A percentile compares a stretch with the other conserved stretches of the same genome.
Conservation (phyloP, 177 flowering plant genomes). For the Telopea speciosissima region DNA sequence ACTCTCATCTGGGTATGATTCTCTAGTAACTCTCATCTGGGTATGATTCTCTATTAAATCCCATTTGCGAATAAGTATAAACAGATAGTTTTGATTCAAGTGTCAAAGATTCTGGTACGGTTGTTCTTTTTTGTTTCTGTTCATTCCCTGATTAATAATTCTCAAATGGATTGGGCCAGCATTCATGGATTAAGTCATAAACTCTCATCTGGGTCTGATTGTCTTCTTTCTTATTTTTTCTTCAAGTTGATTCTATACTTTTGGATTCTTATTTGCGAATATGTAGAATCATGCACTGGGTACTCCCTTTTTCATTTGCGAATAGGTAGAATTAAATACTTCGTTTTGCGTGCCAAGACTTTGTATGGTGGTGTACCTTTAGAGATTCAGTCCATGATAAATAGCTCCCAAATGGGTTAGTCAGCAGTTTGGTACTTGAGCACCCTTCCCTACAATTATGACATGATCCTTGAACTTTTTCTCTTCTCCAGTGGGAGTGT, state of each 20-base stretch:
- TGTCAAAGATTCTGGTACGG: background rate
- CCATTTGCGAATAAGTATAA: background rate
- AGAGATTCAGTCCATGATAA: background rate
- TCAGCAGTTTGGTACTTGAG: too few species aligned
- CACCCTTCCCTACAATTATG: too few species aligned
- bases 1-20: slow-evolving; percentile 73
- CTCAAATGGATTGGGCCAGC: background rate
- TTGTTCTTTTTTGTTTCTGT: too few species aligned
- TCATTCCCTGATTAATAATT: background rate
- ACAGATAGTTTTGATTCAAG: background rate
- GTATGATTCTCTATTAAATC: slow-evolving; percentile 4
- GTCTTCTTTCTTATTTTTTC: background rate
- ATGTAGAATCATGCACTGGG: too few species aligned
- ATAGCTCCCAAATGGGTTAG: too few species aligned
- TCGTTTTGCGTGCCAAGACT: background rate
- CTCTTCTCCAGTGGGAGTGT: too few species aligned
- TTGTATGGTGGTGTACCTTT: too few species aligned
- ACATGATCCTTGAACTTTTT: too few species aligned
- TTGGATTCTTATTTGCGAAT: background rate
- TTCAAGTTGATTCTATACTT: too few species aligned
- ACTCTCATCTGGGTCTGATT: slow-evolving; percentile 73
- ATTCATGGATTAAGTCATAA: slow-evolving; percentile 27
- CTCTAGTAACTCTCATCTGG: background rate
- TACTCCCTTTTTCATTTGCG: too few species aligned
- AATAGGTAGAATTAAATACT: background rate